Conservation (phyloP, 164 flowering plant species). For the Vitis rotundifolia region DNA sequence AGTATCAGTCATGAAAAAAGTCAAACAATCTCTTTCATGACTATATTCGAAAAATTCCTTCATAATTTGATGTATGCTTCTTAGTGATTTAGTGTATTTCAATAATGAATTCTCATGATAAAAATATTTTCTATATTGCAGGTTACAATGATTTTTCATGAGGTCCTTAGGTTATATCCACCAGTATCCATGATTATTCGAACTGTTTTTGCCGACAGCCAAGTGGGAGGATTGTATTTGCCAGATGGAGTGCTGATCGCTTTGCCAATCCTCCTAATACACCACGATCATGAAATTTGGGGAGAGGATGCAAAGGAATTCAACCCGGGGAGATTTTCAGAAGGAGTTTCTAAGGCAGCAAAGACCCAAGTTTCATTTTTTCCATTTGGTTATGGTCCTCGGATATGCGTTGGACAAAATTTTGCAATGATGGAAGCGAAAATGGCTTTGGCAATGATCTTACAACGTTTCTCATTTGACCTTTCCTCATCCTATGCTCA, state of each 20-base stretch:
- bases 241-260: conserved; percentile 17
- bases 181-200: conserved; percentile 3
- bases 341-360: conserved; percentile 22
- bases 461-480: too few species aligned
- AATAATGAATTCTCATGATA: too few species aligned
- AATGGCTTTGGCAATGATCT: too few species aligned
- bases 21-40: too few species aligned
- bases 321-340: conserved; percentile 23
- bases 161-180: conserved; percentile 29
- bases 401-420: neutral
- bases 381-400: conserved; percentile 30
- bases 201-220: neutral
- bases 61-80: too few species aligned
- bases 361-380: conserved; percentile 12
- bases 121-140: too few species aligned
- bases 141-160: conserved; percentile 7
- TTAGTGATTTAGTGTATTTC: too few species aligned
- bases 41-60: too few species aligned
- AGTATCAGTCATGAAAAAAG: too few species aligned
- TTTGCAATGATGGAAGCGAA: too few species aligned
- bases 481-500: too few species aligned
- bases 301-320: conserved; percentile 26
- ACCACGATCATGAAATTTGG: conserved; percentile 18
- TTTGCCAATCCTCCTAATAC: conserved; percentile 11
- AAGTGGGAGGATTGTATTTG: conserved; percentile 17